Conservation (phyloP, 371 early-diverging fungal species). For the Mycotypha africana region DNA sequence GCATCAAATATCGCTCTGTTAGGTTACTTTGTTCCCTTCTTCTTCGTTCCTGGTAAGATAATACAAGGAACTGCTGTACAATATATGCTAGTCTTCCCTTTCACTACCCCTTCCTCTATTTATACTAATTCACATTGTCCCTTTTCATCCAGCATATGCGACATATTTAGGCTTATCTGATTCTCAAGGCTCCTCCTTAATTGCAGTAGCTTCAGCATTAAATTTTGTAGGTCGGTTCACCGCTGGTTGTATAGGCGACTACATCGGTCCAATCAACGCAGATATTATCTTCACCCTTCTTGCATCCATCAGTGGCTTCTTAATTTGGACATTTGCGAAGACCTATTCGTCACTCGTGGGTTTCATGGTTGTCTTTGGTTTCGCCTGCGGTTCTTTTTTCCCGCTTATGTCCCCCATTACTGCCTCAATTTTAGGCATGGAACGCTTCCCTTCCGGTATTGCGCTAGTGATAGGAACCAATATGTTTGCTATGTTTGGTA, state of each 20-base stretch:
- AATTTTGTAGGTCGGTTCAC: conserved; percentile 25
- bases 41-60: conserved; percentile 31
- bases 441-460: conserved; percentile 28
- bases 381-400: conserved; percentile 49
- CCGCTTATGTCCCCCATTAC: conserved; percentile 33
- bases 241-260: conserved; percentile 34
- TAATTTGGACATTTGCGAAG: conserved; percentile 57
- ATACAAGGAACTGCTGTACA: too few species aligned
- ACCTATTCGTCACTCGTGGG: conserved; percentile 31
- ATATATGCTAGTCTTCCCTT: conserved; percentile 2
- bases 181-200: conserved; percentile 21
- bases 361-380: conserved; percentile 50
- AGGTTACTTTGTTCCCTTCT: conserved; percentile 33
- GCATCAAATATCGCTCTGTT: conserved; percentile 22
- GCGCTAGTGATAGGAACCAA: conserved; percentile 25
- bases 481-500: conserved; percentile 25
- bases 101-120: not conserved
- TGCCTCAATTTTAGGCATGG: conserved; percentile 20
- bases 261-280: conserved; percentile 53
- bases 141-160: conserved; percentile 17
- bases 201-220: conserved; percentile 24
- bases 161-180: conserved; percentile 16
- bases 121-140: not conserved
- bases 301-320: conserved; percentile 37
- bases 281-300: conserved; percentile 40